Evolutionary conservation across 768 basidiomycete species (phyloP).

Genomic region (Gloeophyllum trabeum): DNA sequence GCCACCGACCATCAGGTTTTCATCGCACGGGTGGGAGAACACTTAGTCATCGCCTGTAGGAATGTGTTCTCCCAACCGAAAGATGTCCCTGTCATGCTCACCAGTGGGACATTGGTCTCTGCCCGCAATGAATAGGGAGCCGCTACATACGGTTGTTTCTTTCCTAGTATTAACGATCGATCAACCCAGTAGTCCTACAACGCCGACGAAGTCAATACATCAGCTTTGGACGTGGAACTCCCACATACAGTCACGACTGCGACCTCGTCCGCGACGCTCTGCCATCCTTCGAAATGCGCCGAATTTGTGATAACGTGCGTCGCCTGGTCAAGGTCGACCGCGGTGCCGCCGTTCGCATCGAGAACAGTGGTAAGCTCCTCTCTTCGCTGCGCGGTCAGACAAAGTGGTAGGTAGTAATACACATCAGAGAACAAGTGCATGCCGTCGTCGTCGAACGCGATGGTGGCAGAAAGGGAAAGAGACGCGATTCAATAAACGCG

Average conservation of each 20-base stretch:
- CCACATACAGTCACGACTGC: slow-evolving; percentile 26
- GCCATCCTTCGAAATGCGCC: slow-evolving; percentile 41
- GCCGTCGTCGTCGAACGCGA: too few species aligned
- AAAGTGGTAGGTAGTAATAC: slow-evolving; percentile 36
- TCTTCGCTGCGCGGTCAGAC: slow-evolving; percentile 28
- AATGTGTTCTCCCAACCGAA: too few species aligned
- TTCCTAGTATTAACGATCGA: slow-evolving; percentile 45
- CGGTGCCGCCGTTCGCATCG: slow-evolving; percentile 37
- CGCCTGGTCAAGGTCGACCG: slow-evolving; percentile 21
- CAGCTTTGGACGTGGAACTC: slow-evolving; percentile 1
- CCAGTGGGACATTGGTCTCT: too few species aligned
- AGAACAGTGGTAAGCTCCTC: slow-evolving; percentile 37
- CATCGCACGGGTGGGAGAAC: too few species aligned
- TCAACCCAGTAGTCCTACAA: slow-evolving; percentile 59
- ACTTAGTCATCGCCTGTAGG: too few species aligned
- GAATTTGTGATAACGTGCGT: slow-evolving; percentile 53
- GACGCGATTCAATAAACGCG: too few species aligned
- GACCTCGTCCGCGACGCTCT: slow-evolving; percentile 19
- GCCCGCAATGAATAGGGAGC: not conserved
- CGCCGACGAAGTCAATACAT: slow-evolving; percentile 3
- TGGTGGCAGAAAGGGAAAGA: too few species aligned
- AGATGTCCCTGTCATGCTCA: too few species aligned
- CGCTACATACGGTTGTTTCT: slow-evolving; percentile 39
- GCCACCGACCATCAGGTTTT: too few species aligned
- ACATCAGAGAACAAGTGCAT: slow-evolving; percentile 28